Conservation (phyloP, 73 alveolate species). For the Paramecium tetraurelia region DNA sequence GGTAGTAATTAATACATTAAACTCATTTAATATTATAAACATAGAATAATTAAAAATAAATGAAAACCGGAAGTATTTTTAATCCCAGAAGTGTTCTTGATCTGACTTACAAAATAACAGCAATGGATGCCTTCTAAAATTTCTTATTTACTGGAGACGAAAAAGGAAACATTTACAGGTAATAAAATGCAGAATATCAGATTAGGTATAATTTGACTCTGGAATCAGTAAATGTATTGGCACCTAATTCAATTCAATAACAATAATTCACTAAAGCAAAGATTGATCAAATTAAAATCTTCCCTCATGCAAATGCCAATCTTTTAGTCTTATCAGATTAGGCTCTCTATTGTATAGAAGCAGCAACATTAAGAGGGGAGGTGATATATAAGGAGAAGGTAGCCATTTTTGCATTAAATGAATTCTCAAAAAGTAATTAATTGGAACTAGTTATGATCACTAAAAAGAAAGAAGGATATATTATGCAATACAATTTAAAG, state of each 20-base stretch:
- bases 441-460: background rate
- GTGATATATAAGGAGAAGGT: background rate
- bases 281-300: background rate
- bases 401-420: constrained; percentile 5
- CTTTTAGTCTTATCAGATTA: constrained; percentile 5
- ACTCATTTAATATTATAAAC: background rate
- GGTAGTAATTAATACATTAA: background rate
- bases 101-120: constrained; percentile 1
- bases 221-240: background rate
- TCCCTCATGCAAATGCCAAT: constrained; percentile 25
- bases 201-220: background rate
- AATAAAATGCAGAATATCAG: background rate
- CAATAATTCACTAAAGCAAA: background rate
- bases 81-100: background rate
- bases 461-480: constrained; percentile 35
- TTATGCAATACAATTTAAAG: background rate
- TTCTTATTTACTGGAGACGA: constrained; percentile 41
- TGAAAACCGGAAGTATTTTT: constrained; percentile 36
- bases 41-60: background rate
- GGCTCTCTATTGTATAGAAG: background rate
- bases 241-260: background rate
- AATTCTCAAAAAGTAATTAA: background rate
- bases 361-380: background rate
- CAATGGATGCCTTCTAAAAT: constrained; percentile 36
- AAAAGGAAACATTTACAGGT: constrained; percentile 27